These are phyloP conservation scores for Botrytis pseudocinerea DNA, from an alignment of 2,329 filamentous ascomycete species.

Conservation along the genomic window DNA sequence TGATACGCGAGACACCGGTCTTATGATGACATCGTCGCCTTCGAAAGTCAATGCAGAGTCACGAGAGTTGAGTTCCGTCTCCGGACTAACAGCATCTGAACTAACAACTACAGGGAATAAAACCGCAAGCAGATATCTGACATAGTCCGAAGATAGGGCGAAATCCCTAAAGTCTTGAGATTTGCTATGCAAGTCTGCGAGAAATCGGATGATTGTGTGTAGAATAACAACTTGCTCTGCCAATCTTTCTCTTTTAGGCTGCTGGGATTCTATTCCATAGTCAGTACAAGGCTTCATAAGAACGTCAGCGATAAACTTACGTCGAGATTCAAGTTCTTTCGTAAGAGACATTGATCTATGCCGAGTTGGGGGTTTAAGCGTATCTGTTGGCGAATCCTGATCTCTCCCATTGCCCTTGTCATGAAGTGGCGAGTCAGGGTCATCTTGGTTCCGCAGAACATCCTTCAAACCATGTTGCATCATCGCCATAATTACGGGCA, in stretches of 20 bases:
- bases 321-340: constrained; percentile 56
- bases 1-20: constrained; percentile 52
- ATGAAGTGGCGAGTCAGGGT: constrained; percentile 54
- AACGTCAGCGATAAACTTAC: constrained; percentile 44
- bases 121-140: constrained; percentile 74
- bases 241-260: constrained; percentile 51
- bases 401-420: constrained; percentile 34
- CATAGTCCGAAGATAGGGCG: constrained; percentile 74
- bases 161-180: constrained; percentile 83
- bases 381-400: constrained; percentile 31
- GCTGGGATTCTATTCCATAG: constrained; percentile 41
- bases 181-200: constrained; percentile 74
- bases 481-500: constrained; percentile 82
- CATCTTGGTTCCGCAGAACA: constrained; percentile 61
- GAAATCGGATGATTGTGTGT: constrained; percentile 74
- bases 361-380: constrained; percentile 25
- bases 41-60: constrained; percentile 82
- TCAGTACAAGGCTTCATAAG: constrained; percentile 18
- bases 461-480: constrained; percentile 80
- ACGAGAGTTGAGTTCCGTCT: constrained; percentile 82
- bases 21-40: constrained; percentile 79
- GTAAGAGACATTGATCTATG: constrained; percentile 65
- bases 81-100: constrained; percentile 77
- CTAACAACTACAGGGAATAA: constrained; percentile 88
- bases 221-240: constrained; percentile 65